phyloP scores from a whole-genome alignment of 768 basidiomycete species.

The Termitomyces sp. region DNA sequence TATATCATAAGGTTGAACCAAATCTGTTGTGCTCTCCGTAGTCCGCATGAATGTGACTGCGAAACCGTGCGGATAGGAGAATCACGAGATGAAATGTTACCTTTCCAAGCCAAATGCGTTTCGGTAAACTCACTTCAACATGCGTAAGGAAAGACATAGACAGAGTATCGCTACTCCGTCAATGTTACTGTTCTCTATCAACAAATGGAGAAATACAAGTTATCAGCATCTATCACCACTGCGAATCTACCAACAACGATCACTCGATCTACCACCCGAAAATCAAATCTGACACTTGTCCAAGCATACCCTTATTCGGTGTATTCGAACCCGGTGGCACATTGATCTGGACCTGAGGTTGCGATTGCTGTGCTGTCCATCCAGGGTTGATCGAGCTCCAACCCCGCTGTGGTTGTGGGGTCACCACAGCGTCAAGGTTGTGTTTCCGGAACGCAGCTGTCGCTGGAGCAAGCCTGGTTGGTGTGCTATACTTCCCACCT shows the following conservation, averaged over 20 bases:
- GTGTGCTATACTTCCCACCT: slow-evolving; percentile 52
- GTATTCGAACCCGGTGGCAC: slow-evolving; percentile 16
- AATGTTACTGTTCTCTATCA: not conserved
- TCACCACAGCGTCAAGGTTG: slow-evolving; percentile 14
- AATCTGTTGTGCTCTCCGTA: no score
- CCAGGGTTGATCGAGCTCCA: slow-evolving; percentile 15
- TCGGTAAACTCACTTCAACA: not conserved
- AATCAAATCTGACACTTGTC: slow-evolving; percentile 74
- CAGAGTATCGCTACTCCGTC: not conserved
- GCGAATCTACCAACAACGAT: not conserved
- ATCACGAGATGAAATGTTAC: not conserved
- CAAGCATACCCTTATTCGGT: slow-evolving; percentile 54
- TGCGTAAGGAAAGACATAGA: not conserved
- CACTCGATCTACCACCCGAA: slow-evolving; percentile 62
- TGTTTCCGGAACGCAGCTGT: slow-evolving; percentile 62
- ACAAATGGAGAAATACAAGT: not conserved
- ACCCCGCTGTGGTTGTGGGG: slow-evolving; percentile 20
- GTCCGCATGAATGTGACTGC: no score
- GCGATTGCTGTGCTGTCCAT: slow-evolving; percentile 8
- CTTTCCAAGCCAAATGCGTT: not conserved
- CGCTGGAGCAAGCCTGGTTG: slow-evolving; percentile 67
- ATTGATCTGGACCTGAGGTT: slow-evolving; percentile 4
- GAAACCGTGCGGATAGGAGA: not conserved
- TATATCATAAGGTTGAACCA: no score
- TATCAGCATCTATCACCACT: not conserved